phyloP scores from a whole-genome alignment of 2,329 filamentous ascomycete genomes.

The Penicillium nordicum region DNA sequence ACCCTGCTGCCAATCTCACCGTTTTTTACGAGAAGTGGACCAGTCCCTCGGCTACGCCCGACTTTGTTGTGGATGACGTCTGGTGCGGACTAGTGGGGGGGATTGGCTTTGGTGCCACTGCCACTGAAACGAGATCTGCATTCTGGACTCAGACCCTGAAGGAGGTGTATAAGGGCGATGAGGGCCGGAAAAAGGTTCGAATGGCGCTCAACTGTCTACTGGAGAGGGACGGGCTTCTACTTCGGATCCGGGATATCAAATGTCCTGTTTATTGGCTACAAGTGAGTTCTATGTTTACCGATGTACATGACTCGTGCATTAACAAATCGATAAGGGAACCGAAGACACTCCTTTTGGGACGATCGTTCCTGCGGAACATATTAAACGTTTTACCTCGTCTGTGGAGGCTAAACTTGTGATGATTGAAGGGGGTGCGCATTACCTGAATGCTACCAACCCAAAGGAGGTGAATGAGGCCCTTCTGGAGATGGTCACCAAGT shows the following conservation, averaged over 20 bases:
- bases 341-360: conserved; percentile 3
- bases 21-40: conserved; percentile 42
- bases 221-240: conserved; percentile 48
- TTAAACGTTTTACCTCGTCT: conserved; percentile 46
- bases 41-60: conserved; percentile 36
- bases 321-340: not conserved
- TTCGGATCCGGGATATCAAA: conserved; percentile 44
- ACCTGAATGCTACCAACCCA: conserved; percentile 49
- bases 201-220: conserved; percentile 51
- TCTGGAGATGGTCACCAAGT: conserved; percentile 26
- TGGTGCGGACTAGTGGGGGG: conserved; percentile 48
- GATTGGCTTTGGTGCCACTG: conserved; percentile 46
- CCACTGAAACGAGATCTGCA: conserved; percentile 33
- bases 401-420: conserved; percentile 43
- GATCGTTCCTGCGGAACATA: conserved; percentile 39
- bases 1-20: conserved; percentile 35
- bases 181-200: conserved; percentile 45
- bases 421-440: conserved; percentile 49
- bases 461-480: conserved; percentile 39
- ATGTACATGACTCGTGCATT: not conserved
- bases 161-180: conserved; percentile 49
- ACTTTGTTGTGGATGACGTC: conserved; percentile 41
- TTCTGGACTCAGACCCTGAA: conserved; percentile 47
- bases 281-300: conserved; percentile 28
- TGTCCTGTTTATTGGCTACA: conserved; percentile 53